Percentiles rank a stretch among this genome's conserved stretches.
phyloP scores from a whole-genome alignment of 495 filamentous ascomycete species.

The Elaphomyces granulatus region DNA sequence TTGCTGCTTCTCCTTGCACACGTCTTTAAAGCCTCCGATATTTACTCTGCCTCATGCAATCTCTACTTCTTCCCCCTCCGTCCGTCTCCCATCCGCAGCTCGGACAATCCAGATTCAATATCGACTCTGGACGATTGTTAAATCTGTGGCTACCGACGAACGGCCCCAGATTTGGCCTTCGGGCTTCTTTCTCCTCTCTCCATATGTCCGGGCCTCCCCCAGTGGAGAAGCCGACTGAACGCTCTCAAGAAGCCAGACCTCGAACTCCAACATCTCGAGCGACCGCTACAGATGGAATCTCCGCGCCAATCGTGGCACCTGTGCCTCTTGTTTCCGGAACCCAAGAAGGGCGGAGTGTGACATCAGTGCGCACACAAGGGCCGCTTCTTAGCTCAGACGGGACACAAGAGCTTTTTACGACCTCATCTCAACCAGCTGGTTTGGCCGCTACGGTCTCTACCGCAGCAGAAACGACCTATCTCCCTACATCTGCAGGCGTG shows the following conservation, averaged over 20 bases:
- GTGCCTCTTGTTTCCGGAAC: constrained; percentile 14
- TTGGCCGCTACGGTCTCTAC: neutral
- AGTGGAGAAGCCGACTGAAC: constrained; percentile 45
- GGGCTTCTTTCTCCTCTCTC: constrained; percentile 57
- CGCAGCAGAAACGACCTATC: neutral
- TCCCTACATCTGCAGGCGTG: neutral
- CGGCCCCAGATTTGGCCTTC: constrained; percentile 50
- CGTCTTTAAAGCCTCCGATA: neutral
- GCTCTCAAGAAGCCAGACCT: constrained; percentile 39
- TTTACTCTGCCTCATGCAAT: constrained; percentile 28
- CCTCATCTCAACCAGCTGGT: neutral
- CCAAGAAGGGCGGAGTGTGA: neutral
- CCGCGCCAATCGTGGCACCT: constrained; percentile 17
- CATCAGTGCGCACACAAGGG: constrained; percentile 1
- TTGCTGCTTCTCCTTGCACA: too few relatives aligned
- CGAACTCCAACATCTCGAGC: constrained; percentile 26
- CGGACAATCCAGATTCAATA: constrained; percentile 27
- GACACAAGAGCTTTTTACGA: neutral
- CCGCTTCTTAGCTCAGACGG: neutral
- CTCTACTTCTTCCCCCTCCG: constrained; percentile 33
- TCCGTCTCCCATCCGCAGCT: constrained; percentile 30
- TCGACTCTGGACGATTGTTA: constrained; percentile 51
- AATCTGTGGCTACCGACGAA: constrained; percentile 55
- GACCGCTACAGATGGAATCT: constrained; percentile 14
- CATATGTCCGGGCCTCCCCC: constrained; percentile 75